Conservation (phyloP, 2,329 filamentous ascomycete genomes). For the Colletotrichum paranaense region DNA sequence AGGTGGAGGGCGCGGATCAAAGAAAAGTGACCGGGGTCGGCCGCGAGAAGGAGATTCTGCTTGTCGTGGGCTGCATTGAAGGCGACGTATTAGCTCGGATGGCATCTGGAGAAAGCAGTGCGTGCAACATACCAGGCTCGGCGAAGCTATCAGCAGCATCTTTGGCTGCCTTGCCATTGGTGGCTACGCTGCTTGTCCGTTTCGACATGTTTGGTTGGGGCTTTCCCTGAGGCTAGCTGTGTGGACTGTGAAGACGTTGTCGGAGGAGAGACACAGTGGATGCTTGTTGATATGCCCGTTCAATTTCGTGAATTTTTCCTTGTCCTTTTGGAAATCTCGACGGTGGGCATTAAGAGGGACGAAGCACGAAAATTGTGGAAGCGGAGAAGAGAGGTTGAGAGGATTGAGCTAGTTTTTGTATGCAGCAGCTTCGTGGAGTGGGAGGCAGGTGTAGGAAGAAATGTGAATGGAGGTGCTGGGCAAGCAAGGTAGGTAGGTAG, state of each 20-base stretch:
- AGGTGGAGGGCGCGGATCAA: conserved; percentile 78
- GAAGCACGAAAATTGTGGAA: background rate
- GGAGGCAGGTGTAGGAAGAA: conserved; percentile 4
- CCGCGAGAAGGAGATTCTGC: conserved; percentile 78
- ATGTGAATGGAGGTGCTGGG: background rate
- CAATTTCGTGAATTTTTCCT: background rate
- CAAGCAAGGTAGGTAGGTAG: background rate
- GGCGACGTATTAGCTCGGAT: background rate
- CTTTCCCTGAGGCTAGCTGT: background rate
- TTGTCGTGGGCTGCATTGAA: conserved; percentile 71
- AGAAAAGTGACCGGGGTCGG: conserved; percentile 79
- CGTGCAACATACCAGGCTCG: conserved; percentile 48
- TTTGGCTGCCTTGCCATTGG: conserved; percentile 57
- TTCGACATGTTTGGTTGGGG: conserved; percentile 67
- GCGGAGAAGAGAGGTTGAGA: conserved; percentile 5
- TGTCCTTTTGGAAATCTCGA: background rate
- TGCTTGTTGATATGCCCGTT: background rate
- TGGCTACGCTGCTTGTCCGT: conserved; percentile 62
- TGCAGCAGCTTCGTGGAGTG: conserved; percentile 5
- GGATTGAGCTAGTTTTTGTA: conserved; percentile 19
- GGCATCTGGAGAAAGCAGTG: background rate
- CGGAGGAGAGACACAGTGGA: background rate
- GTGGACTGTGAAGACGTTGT: background rate
- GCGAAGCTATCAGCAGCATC: conserved; percentile 39
- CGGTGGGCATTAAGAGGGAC: background rate